Evolutionary conservation across 2,329 filamentous ascomycete genomes (phyloP).

Genomic region (Ophiostoma quercus): DNA sequence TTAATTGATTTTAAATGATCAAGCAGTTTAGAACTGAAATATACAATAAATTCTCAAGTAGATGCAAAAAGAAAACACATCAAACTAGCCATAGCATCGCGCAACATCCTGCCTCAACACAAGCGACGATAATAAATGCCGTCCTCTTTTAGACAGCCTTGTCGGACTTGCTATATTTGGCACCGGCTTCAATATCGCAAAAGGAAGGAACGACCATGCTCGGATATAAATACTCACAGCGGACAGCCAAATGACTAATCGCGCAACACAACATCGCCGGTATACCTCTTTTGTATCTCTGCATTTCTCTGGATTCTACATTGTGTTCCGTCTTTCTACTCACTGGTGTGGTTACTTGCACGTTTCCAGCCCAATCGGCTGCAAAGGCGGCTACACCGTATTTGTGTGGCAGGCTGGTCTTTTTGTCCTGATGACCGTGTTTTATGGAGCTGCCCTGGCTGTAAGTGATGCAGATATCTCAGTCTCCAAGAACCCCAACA

Average conservation of each 20-base stretch:
- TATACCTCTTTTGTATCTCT: not conserved
- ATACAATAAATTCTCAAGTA: too few relatives aligned
- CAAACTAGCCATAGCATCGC: not conserved
- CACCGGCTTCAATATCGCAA: not conserved
- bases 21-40: too few relatives aligned
- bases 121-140: not conserved
- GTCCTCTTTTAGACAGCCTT: not conserved
- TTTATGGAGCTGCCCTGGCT: conserved; percentile 1
- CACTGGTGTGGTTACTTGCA: not conserved
- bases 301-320: not conserved
- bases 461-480: not conserved
- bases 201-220: not conserved
- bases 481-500: not conserved
- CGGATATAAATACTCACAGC: not conserved
- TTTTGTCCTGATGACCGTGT: conserved; percentile 12
- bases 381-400: not conserved
- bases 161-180: conserved; percentile 13
- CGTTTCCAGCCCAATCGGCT: conserved; percentile 9
- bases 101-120: not conserved
- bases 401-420: not conserved
- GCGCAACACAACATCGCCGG: not conserved
- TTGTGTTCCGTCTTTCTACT: too few relatives aligned
- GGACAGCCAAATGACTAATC: not conserved
- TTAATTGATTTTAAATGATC: too few relatives aligned
- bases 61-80: too few relatives aligned